A percentile compares a stretch with the other conserved stretches of the same genome.
Evolutionary conservation across 2,329 filamentous ascomycete genomes (phyloP).

Genomic region (Bertia moriformis): DNA sequence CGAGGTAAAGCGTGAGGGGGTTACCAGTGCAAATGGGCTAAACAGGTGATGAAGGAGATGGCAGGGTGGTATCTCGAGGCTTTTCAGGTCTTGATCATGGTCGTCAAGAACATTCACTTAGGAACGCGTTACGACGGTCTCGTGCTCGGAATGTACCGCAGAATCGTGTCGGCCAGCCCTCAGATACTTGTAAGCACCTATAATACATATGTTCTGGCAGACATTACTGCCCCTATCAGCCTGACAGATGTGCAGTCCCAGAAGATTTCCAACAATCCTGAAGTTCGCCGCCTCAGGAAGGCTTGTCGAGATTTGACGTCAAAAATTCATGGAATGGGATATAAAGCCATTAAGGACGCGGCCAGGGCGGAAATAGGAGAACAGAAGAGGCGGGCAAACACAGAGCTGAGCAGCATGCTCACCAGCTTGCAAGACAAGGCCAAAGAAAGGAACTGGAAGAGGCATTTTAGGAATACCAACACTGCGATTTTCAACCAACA

Average conservation of each 20-base stretch:
- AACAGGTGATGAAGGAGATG: no score
- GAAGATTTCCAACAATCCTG: conserved; percentile 4
- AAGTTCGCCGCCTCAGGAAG: background rate
- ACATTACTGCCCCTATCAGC: conserved; percentile 5
- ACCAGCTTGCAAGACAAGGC: conserved; percentile 2
- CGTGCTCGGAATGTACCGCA: no score
- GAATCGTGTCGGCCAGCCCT: no score
- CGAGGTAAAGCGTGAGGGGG: no score
- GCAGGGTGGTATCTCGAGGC: no score
- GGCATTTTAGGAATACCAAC: conserved; percentile 8
- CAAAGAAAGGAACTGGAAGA: conserved; percentile 5
- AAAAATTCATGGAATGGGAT: conserved; percentile 1
- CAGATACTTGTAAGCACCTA: no score
- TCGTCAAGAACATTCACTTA: no score
- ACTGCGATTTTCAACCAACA: conserved; percentile 8
- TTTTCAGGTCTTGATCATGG: no score
- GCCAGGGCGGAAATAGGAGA: conserved; percentile 1
- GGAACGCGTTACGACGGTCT: no score
- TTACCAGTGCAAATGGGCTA: no score
- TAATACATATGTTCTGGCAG: no score
- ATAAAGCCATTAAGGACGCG: conserved; percentile 1
- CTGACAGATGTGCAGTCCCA: conserved; percentile 6
- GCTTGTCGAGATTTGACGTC: background rate
- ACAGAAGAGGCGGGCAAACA: conserved; percentile 3
- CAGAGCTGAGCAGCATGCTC: conserved; percentile 1